Percentiles rank a stretch among this genome's conserved stretches.
Conservation (phyloP, 139 green algal species). For the Coccomyxa sp. region DNA sequence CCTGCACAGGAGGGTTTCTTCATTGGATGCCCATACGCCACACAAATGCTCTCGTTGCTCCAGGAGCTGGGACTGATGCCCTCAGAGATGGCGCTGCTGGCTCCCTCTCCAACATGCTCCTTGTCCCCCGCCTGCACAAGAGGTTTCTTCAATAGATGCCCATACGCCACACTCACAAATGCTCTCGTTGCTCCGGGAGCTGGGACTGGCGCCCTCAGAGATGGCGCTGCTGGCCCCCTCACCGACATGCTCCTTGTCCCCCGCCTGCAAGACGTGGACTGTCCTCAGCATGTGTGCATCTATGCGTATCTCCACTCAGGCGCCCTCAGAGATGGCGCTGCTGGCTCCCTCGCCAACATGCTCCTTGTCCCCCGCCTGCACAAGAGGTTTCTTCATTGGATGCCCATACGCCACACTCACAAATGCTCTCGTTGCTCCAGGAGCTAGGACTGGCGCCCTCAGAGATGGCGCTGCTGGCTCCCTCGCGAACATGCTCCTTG, state of each 20-base stretch:
- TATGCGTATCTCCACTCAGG: too few relatives aligned
- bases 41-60: slow-evolving; percentile 13
- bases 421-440: slow-evolving; percentile 11
- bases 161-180: too few relatives aligned
- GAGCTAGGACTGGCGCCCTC: background rate
- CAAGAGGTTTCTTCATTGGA: too few relatives aligned
- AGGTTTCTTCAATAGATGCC: too few relatives aligned
- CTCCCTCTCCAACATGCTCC: slow-evolving; percentile 6
- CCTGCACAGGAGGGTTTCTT: too few relatives aligned
- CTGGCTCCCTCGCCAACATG: slow-evolving; percentile 3
- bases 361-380: slow-evolving; percentile 11
- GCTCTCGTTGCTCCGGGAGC: slow-evolving; percentile 6
- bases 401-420: too few relatives aligned
- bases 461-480: background rate
- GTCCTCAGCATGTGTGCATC: too few relatives aligned
- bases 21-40: too few relatives aligned
- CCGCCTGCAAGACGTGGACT: too few relatives aligned
- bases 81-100: background rate
- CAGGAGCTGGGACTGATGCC: background rate
- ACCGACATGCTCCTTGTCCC: slow-evolving; percentile 7
- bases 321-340: background rate
- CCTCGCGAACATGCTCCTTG: slow-evolving; percentile 6
- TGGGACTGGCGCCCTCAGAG: background rate
- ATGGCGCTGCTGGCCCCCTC: background rate
- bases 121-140: slow-evolving; percentile 12